Conservation (phyloP, 257 asterid species). For the Solanum virginianum region DNA sequence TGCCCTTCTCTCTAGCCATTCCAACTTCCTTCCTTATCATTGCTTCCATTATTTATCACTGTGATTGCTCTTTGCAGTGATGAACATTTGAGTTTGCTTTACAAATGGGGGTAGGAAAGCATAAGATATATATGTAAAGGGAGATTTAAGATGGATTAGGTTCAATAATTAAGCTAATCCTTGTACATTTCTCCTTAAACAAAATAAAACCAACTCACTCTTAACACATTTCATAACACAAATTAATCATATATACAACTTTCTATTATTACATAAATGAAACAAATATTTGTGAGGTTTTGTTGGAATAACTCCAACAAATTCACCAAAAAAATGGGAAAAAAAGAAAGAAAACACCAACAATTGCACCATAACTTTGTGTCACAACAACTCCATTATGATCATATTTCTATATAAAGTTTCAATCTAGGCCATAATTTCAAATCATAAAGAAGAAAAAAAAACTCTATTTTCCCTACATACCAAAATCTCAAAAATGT, state of each 20-base stretch:
- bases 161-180: not conserved
- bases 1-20: too few species aligned
- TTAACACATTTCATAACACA: not conserved
- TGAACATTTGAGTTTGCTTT: not conserved
- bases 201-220: not conserved
- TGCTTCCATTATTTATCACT: too few species aligned
- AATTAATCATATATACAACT: not conserved
- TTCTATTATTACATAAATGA: not conserved
- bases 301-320: not conserved
- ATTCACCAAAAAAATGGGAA: not conserved
- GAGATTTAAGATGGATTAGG: not conserved
- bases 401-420: not conserved
- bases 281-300: not conserved
- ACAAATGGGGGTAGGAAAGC: not conserved
- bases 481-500: slow-evolving; percentile 20
- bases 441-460: not conserved
- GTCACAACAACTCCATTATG: slow-evolving; percentile 8
- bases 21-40: too few species aligned
- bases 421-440: not conserved
- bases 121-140: not conserved
- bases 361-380: not conserved
- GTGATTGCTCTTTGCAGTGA: too few species aligned
- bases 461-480: not conserved
- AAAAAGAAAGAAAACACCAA: too few species aligned
- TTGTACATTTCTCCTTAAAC: not conserved